Evolutionary conservation across 2,329 filamentous ascomycete genomes (phyloP), one percentile per base, ranked within the genome.

Genomic region (Didymella exigua): DNA sequence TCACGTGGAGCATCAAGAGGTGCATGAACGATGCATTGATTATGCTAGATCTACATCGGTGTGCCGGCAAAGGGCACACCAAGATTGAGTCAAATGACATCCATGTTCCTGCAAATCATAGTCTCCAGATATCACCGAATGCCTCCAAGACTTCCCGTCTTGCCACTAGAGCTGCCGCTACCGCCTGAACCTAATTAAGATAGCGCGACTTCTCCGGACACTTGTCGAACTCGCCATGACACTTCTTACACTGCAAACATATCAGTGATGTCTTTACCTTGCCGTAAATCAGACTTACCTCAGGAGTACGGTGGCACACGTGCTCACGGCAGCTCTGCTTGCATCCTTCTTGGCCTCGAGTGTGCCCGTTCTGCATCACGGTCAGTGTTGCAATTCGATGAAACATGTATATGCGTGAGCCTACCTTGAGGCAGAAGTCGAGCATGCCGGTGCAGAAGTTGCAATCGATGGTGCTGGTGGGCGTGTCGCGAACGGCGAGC

Each of bases 241-340:
- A 52, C 14, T 48, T 44, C 49, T 37, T 57, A 27, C 54, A 57
- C 49, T 57, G 13, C 13, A 38, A 11, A 10, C 7, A 24, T 6
- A 23, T 53, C 24, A 53, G 45, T 16, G 38, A 9, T 30, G 7
- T 1, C 7, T 30, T 3, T 4, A 2, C 5, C 11, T 16, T 10
- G 6, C 8, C 8, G 4, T 38, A 5, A 2, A 2, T 30, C 16
- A 9, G 14, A 30, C 34, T 30, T 21, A 46, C 54, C 48, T 47
- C 38, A n/a, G 54, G 49, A 1, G 38, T 57, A 31, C 54, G 54
- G 36, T 57, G 54, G 36, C 54, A 57, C 31, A 57, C 54, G 11
- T 57, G 54, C 30, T 57, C 44, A 31, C 44, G 54, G 40, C 54
- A 53, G 37, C 49, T 45, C 34, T 57, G 49, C 44, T 41, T 34